Base-by-base conservation (phyloP, 768 basidiomycete species). In the Strobilomyces echinocephalus region DNA sequence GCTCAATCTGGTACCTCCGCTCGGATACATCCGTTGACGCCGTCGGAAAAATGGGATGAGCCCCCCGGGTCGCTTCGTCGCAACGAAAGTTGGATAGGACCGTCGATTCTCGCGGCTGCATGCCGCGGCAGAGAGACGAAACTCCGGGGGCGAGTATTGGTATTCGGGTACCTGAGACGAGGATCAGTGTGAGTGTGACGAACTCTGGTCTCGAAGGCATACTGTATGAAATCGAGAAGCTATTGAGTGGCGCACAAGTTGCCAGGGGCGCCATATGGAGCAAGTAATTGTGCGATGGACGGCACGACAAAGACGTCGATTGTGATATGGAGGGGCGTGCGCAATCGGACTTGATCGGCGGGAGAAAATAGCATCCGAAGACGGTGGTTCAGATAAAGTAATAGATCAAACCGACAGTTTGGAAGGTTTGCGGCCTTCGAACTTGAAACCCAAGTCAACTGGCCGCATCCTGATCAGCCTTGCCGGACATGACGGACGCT, bases 311-410 rank as follows among this genome's bases (percentile, higher is more conserved):
- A 52, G 52, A 35, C 33, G 49, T 58, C 55, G 54, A 54, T 54
- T 63, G 63, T 62, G 62, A 60, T 49, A 24, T 39, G 39, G 38
- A 44, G 54, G 54, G 35, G 48, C 36, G 41, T 58, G 55, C 53
- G 33, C 58, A 60, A 70, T 70, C 64, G 68, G 67, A 69, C 51
- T 65, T 66, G 67, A 69, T 68, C 59, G 66, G 66, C 68, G 68
- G 59, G 53, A 55, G 64, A 64, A 39, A 63, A 70, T 53, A 56
- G n/a, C 59, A 53, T 52, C 56, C 64, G 55, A 66, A 61, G 40
- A 45, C 7, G 30, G 38, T 42, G 52, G 38, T 40, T 36, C 52
- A 64, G 60, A 67, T 66, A 64, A 69, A 71, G 63, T 69, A 58
- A 64, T 46, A 54, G 69, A 68, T 70, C 59, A 64, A 46, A 47